Evolutionary conservation across 129 eudicot genomes (phyloP).

Genomic region (Deinandra increscens): DNA sequence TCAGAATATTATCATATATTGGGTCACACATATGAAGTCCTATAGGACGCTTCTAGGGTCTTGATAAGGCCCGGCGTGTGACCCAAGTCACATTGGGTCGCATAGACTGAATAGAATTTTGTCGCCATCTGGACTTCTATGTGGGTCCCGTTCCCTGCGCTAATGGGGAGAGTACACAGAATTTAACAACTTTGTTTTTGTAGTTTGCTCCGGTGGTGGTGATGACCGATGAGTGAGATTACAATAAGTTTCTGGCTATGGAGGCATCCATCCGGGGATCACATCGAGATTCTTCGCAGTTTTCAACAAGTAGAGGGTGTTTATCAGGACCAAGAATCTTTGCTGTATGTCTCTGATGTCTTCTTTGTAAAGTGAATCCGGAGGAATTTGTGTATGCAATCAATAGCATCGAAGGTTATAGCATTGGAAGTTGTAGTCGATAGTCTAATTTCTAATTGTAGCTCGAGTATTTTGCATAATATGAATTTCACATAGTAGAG

Average conservation of each 20-base stretch:
- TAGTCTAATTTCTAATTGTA: background rate
- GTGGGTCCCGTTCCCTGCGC: no score
- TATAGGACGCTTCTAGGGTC: no score
- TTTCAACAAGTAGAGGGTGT: background rate
- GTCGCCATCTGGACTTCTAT: no score
- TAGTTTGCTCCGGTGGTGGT: constrained; percentile 95
- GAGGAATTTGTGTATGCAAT: background rate
- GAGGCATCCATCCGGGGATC: constrained; percentile 1
- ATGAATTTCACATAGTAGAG: background rate
- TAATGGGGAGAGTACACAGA: background rate
- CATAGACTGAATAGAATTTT: background rate
- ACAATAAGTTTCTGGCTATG: background rate
- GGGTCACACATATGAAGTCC: background rate
- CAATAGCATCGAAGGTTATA: background rate
- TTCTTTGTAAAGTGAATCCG: background rate
- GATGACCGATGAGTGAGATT: constrained; percentile 42
- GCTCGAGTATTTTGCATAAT: constrained; percentile 2
- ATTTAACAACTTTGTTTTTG: constrained; percentile 16
- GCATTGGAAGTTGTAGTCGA: background rate
- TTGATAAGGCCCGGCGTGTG: background rate
- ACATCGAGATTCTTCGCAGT: background rate
- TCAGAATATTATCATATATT: background rate
- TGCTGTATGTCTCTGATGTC: background rate
- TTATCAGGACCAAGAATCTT: background rate
- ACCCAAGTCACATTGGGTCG: background rate